Conservation (phyloP, 1,284 basidiomycete species). For the Fomitopsis schrenkii region DNA sequence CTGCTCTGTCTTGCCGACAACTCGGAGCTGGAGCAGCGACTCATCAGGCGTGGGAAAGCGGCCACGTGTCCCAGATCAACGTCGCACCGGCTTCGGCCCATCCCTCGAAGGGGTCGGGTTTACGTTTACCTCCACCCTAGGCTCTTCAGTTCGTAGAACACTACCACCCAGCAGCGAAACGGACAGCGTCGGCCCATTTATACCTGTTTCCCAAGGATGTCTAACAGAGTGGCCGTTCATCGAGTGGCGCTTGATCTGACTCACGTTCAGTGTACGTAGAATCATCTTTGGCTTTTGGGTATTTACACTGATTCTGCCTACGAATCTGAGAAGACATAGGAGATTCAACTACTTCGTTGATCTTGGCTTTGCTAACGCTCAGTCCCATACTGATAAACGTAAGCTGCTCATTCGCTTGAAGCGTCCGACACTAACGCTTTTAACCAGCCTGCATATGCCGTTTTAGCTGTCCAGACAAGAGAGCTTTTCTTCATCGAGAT, state of each 20-base stretch:
- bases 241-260: conserved; percentile 50
- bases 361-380: conserved; percentile 66
- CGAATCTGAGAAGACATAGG: conserved; percentile 52
- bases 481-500: conserved; percentile 78
- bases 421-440: conserved; percentile 1
- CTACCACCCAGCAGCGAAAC: too few relatives aligned
- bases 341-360: conserved; percentile 54
- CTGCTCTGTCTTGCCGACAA: too few relatives aligned
- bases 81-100: too few relatives aligned
- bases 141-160: too few relatives aligned
- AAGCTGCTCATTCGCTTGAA: conserved; percentile 14
- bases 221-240: background rate
- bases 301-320: conserved; percentile 1
- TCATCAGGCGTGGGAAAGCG: too few relatives aligned
- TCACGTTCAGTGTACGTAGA: conserved; percentile 58
- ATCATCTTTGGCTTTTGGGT: background rate
- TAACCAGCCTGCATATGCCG: conserved; percentile 73
- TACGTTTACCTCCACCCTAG: too few relatives aligned
- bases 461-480: conserved; percentile 69
- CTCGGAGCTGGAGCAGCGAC: too few relatives aligned
- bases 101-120: too few relatives aligned
- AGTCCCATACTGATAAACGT: conserved; percentile 79
- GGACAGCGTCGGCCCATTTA: too few relatives aligned
- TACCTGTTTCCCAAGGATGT: background rate
- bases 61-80: too few relatives aligned